A percentile compares a stretch with the other conserved stretches of the same genome.
phyloP scores from a whole-genome alignment of 1,284 basidiomycete species.

The Trichosporon asahii region DNA sequence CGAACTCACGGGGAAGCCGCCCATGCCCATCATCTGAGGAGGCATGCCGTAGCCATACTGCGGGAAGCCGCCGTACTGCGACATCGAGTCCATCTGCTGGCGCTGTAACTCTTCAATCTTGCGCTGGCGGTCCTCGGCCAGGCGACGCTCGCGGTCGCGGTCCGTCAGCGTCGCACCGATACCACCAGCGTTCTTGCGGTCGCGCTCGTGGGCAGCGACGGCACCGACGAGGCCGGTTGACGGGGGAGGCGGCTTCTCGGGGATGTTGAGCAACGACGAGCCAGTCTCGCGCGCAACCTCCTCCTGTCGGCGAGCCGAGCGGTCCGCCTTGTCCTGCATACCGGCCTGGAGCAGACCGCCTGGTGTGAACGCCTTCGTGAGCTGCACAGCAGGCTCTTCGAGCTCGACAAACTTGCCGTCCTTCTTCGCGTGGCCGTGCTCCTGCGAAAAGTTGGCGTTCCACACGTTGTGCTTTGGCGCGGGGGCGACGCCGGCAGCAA shows the following conservation, averaged over 20 bases:
- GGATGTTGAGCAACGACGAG: conserved; percentile 85
- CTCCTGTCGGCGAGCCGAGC: conserved; percentile 91
- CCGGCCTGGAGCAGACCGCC: conserved; percentile 92
- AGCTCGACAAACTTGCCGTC: conserved; percentile 68
- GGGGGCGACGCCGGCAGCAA: conserved; percentile 50
- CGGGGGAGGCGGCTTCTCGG: conserved; percentile 88
- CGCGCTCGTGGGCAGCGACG: conserved; percentile 90
- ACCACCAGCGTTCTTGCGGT: conserved; percentile 89
- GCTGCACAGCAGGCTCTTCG: conserved; percentile 66
- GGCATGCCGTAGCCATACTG: conserved; percentile 51
- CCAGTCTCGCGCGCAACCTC: conserved; percentile 86
- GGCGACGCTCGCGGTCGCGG: conserved; percentile 82
- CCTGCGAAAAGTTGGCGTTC: conserved; percentile 74
- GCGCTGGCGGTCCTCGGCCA: conserved; percentile 86
- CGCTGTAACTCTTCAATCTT: conserved; percentile 85
- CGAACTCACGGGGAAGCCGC: not conserved
- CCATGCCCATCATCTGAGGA: conserved; percentile 12
- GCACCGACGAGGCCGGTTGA: conserved; percentile 93
- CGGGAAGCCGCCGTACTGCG: conserved; percentile 28
- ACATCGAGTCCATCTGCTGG: conserved; percentile 66
- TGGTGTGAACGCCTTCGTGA: conserved; percentile 89
- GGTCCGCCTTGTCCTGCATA: conserved; percentile 89
- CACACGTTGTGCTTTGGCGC: conserved; percentile 62
- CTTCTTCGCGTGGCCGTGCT: conserved; percentile 55
- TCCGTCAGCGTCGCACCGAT: conserved; percentile 91